Base-by-base conservation (phyloP, 805 yeast genomes). In the Kodamaea neixiangensis region DNA sequence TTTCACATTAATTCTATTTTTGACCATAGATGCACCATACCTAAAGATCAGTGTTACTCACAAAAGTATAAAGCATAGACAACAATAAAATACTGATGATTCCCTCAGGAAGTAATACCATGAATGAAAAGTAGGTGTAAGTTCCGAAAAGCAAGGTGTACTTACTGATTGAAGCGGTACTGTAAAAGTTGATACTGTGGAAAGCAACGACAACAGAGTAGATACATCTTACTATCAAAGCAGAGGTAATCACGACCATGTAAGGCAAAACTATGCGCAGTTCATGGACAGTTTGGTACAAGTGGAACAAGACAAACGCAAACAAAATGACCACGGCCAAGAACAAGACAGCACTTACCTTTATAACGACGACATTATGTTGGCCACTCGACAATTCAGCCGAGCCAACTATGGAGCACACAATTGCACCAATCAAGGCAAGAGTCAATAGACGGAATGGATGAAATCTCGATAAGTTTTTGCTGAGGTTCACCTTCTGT, bases 81-180 rank as follows among this genome's bases (percentile, higher is more conserved):
- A 53, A 41, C 11, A 47, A 25, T 5, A 33, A 11, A 9, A 47
- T 14, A 18, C 49, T 29, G 6, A 47, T 34, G 5, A 53, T 7
- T 5, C 46, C 53, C 45, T 53, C 56, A 15, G 38, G 34, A n/a
- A 53, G 37, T 4, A 50, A 18, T 1, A 38, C 50, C 46, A 54
- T 20, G 25, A 51, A 54, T 7, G 56, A 34, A 38, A 48, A 48
- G 45, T 48, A 48, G 21, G 37, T 38, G 33, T 43, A 44, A 33
- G 43, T 41, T 3, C 51, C 51, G 11, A 48, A 48, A 3, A 48
- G 17, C 38, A 48, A 44, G 14, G 51, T 44, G 45, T 38, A 48
- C 45, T 34, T 48, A 13, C 41, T 37, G 13, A 37, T 14, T 5
- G 19, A 14, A n/a, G n/a, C n/a, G 13, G 21, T 7, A 4, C 7